A percentile compares a stretch with the other conserved stretches of the same genome.
Conservation (phyloP, 345 rosid species). For the Salix koriyanagi region DNA sequence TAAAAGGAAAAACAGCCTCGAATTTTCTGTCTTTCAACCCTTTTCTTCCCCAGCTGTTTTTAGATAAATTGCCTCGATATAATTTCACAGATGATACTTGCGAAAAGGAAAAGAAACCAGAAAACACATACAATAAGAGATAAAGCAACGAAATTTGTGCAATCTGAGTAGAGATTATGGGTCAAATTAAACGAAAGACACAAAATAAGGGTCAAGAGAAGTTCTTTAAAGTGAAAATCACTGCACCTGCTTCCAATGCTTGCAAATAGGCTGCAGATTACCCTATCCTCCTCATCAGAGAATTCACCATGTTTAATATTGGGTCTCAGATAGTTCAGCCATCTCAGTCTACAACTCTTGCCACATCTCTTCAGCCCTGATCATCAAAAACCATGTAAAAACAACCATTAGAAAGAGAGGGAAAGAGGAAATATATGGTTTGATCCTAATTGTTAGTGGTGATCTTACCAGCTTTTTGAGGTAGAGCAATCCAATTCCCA, state of each 20-base stretch:
- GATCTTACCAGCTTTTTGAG: conserved; percentile 79
- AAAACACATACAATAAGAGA: not conserved
- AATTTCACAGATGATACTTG: not conserved
- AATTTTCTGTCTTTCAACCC: not conserved
- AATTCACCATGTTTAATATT: conserved; percentile 92
- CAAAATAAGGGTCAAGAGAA: not conserved
- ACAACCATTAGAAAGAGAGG: not conserved
- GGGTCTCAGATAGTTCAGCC: conserved; percentile 96
- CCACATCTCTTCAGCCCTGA: conserved; percentile 91
- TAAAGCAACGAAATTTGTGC: not conserved
- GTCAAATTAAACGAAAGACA: not conserved
- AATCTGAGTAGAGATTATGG: not conserved
- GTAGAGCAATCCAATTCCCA: conserved; percentile 92
- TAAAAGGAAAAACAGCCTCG: not conserved
- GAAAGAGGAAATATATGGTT: not conserved
- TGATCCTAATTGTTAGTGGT: not conserved
- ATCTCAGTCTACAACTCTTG: conserved; percentile 91
- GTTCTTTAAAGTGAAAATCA: not conserved
- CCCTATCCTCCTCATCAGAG: conserved; percentile 74
- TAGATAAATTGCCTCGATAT: not conserved
- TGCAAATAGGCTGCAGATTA: conserved; percentile 69
- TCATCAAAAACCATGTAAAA: conserved; percentile 3
- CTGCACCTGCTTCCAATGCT: conserved; percentile 91
- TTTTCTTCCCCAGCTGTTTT: not conserved
- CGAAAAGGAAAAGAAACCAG: not conserved